Base-by-base conservation (phyloP, 1,284 basidiomycete genomes). In the Vanrija sp. region DNA sequence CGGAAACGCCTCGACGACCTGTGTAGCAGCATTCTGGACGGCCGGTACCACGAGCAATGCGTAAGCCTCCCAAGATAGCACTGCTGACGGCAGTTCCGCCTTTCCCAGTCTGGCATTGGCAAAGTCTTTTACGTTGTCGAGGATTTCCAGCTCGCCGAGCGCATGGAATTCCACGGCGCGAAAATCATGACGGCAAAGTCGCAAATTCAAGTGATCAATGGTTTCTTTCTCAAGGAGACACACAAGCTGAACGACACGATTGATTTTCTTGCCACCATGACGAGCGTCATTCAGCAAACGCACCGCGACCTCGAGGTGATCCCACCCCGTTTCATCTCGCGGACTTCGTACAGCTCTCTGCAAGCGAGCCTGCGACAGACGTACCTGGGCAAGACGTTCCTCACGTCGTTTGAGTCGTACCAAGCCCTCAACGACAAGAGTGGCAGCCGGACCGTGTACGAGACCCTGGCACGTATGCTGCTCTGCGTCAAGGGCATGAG, bases 1-100 rank as follows among this genome's bases (percentile, higher is more conserved):
- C 67, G 81, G 46, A 83, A 83, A 61, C 60, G 81, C 18, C 66
- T 82, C 19, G 81, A 83, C 53, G 82, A 83, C 68, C 57, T 83
- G 42, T 73, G 73, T 27, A 64, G 55, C 9, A 81, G 79, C 45
- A 79, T 83, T 53, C 65, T 72, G 20, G 82, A 83, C 56, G 79
- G 80, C 5, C 66, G 82, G 18, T 83, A 81, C 64, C 71, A 72
- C 50, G 80, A 81, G 52, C 82, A 83, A 60, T 83, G 82, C 70
- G 80, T 79, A 7, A 20, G 23, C 20, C 18, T 20, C 18, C 38
- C 3, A 18, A 41, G 9, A 19, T 41, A 18, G 20, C 18, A 12
- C 6, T 48, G 53, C 57, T 64, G 51, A 56, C 44, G 6, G 8
- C 61, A 80, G 80, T 77, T 78, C 51, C 80, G 80, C 0, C 62